Base-by-base conservation (phyloP, 2,329 filamentous ascomycete species). In the Aquanectria penicillioides region DNA sequence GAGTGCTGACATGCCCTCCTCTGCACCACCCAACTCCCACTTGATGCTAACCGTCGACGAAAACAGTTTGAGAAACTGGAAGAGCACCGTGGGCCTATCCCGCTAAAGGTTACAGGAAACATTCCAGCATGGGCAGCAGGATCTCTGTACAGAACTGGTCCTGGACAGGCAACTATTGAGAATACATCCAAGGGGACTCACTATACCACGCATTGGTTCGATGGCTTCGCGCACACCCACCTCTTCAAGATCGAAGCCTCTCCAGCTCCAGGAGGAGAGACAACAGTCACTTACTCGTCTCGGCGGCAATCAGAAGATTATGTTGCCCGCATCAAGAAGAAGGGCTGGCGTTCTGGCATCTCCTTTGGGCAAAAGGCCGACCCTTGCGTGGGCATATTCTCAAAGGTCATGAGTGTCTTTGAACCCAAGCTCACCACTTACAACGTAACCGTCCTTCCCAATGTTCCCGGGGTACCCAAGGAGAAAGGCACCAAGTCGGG, bases 141-240 rank as follows among this genome's bases (percentile, higher is more conserved):
- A 1, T 81, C 84, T 2, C 80, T 95, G 1, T 94, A 89, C 73
- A 84, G 92, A 20, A 93, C 89, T 0, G 92, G 92, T 0, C 90
- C 91, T 0, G 90, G 91, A 1, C 81, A 84, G 23, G 86, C 84
- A 71, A 83, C 83, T 31, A 76, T 93, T 3, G 80, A 87, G n/a
- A 72, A 77, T 37, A 87, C 86, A 1, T 75, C 84, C 3, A 80
- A 80, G 4, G 86, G 87, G n/a, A 84, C 81, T 0, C 88, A 88
- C 68, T 78, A 81, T 26, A 80, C 89, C 11, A 85, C 82, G 1
- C 91, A 95, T 73, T 95, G 92, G 92, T 95, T 95, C 65, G 92
- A 95, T 71, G 90, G 90, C 6, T 87, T 93, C 57, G 84, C 86
- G 3, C 85, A 91, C 53, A 81, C 86, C 1, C 90, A 94, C 75